phyloP scores from a whole-genome alignment of 2,329 filamentous ascomycete species.

The Parasarocladium wereldwijsianum region DNA sequence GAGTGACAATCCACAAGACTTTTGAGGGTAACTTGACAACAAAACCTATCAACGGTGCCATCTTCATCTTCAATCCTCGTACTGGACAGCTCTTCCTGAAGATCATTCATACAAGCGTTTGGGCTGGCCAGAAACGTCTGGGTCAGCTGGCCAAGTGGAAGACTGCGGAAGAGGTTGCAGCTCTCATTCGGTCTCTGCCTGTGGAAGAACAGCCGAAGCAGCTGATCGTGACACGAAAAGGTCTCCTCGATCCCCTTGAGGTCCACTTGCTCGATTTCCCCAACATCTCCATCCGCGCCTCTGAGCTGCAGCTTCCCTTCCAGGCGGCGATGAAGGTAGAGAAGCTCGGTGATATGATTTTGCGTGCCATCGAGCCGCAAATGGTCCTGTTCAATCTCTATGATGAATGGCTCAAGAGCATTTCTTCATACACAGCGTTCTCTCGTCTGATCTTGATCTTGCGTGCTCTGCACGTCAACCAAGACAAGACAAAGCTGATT shows the following conservation, averaged over 20 bases:
- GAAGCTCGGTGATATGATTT: slow-evolving; percentile 97
- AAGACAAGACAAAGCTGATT: slow-evolving; percentile 94
- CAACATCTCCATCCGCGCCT: slow-evolving; percentile 96
- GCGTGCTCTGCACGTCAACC: slow-evolving; percentile 90
- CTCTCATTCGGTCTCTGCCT: slow-evolving; percentile 84
- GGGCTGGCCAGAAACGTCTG: slow-evolving; percentile 97
- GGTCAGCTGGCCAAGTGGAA: slow-evolving; percentile 99
- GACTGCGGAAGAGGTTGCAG: slow-evolving; percentile 98
- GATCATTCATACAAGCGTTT: slow-evolving; percentile 98
- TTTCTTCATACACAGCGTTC: slow-evolving; percentile 97
- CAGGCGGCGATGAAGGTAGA: slow-evolving; percentile 99
- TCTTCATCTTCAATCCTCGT: slow-evolving; percentile 99
- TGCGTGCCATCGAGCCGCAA: slow-evolving; percentile 94
- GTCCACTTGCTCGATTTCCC: slow-evolving; percentile 97
- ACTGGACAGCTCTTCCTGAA: slow-evolving; percentile 97
- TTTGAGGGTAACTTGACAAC: slow-evolving; percentile 98
- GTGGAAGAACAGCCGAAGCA: slow-evolving; percentile 99
- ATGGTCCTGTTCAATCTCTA: slow-evolving; percentile 99
- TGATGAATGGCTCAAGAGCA: slow-evolving; percentile 96
- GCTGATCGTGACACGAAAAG: slow-evolving; percentile 94
- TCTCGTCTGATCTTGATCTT: slow-evolving; percentile 88
- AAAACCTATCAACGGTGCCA: slow-evolving; percentile 97
- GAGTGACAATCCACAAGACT: slow-evolving; percentile 98
- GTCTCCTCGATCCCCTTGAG: slow-evolving; percentile 89
- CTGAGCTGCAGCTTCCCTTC: slow-evolving; percentile 93